Evolutionary conservation across 2,329 filamentous ascomycete genomes (phyloP), one percentile per base, ranked within the genome.

Genomic region (Penicillium concentricum): DNA sequence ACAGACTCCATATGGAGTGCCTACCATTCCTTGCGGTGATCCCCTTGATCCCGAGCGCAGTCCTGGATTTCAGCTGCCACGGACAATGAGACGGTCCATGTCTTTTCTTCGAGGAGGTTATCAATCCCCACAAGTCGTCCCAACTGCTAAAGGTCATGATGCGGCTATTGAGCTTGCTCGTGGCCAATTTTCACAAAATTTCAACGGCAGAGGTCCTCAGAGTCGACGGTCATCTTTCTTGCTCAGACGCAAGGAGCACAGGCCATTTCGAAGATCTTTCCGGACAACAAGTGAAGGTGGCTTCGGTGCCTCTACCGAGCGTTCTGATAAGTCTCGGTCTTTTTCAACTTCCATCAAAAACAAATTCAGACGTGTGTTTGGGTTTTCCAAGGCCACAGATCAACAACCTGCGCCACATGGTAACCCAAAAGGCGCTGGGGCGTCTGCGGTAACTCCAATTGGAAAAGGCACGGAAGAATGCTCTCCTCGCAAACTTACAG

Each of bases 261-360:
- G 65, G 54, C 67, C 71, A 7, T 74, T 76, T 47, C 72, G 69
- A 34, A 76, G 73, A 49, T 71, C 73, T 2, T 69, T 75, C 47
- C 71, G 74, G 38, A 51, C 61, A 18, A 61, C 64, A 16, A 72
- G 68, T 53, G 66, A 63, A 34, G 55, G 60, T 30, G 62, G 56
- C 4, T 0, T 24, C 12, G 38, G 32, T 22, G n/a, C n/a, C 48
- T 59, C 32, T 20, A 44, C 35, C 50, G 50, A 32, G 43, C 41
- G 48, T 1, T 51, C 67, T 34, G 65, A 62, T 35, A 74, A 67
- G 57, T 68, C 72, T 16, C 73, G 76, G 47, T 68, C 68, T 2
- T 67, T 80, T 24, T 79, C 78, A 5, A 64, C 67, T 13, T 75
- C 73, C 4, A 70, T 80, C 34, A 78, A 76, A 56, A 74, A 72